phyloP scores from a whole-genome alignment of 2,329 filamentous ascomycete species.

The Pseudocercospora eumusae region DNA sequence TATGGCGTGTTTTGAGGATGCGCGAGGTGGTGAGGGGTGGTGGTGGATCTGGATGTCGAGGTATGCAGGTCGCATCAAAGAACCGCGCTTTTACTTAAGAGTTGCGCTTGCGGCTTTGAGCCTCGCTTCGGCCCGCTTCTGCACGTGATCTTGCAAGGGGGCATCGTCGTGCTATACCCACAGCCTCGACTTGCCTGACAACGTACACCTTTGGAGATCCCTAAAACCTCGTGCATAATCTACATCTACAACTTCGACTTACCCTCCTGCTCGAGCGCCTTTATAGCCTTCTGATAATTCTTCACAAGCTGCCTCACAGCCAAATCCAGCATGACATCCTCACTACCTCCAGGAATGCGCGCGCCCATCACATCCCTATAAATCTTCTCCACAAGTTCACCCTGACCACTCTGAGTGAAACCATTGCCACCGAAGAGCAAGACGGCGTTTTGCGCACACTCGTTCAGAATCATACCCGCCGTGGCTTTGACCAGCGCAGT shows the following conservation, averaged over 20 bases:
- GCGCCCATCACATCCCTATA: slow-evolving; percentile 33
- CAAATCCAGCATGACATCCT: slow-evolving; percentile 70
- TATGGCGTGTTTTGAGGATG: not conserved
- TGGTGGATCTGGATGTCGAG: slow-evolving; percentile 12
- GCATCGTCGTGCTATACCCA: too few relatives aligned
- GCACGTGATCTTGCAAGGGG: not conserved
- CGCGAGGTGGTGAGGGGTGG: not conserved
- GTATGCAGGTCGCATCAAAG: slow-evolving; percentile 7
- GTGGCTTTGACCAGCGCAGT: slow-evolving; percentile 74
- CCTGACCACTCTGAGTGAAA: slow-evolving; percentile 67
- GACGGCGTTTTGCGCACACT: slow-evolving; percentile 67
- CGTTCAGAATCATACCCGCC: slow-evolving; percentile 67
- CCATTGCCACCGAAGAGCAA: slow-evolving; percentile 71
- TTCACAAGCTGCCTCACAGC: slow-evolving; percentile 69
- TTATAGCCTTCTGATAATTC: slow-evolving; percentile 62
- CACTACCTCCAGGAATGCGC: slow-evolving; percentile 58
- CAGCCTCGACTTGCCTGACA: not conserved
- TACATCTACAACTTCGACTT: slow-evolving; percentile 48
- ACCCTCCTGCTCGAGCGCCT: slow-evolving; percentile 48
- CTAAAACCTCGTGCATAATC: not conserved
- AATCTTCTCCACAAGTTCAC: slow-evolving; percentile 68
- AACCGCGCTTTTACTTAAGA: not conserved
- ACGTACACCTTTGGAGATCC: not conserved
- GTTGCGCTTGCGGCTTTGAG: not conserved
- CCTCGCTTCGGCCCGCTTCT: too few relatives aligned